A percentile compares a stretch with the other conserved stretches of the same genome.
Conservation (phyloP, 2,329 filamentous ascomycete species). For the Exophiala spinifera region DNA sequence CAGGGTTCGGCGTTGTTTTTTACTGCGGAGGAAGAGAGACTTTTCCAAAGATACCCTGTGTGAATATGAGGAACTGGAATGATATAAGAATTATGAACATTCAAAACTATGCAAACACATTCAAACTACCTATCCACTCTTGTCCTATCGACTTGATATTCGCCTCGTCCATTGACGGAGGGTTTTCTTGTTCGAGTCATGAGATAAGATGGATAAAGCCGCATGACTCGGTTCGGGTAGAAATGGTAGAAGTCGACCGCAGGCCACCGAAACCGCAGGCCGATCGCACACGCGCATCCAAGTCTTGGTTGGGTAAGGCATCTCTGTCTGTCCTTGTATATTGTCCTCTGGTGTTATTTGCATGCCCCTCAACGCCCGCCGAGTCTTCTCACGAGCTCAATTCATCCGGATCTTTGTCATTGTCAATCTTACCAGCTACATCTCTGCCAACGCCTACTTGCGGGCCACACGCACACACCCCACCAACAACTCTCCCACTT, state of each 20-base stretch:
- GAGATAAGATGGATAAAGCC: neutral
- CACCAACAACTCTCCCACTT: neutral
- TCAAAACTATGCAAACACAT: too few relatives aligned
- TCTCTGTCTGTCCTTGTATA: neutral
- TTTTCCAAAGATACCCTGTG: too few relatives aligned
- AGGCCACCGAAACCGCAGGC: constrained; percentile 1
- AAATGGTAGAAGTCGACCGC: neutral
- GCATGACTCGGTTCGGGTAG: neutral
- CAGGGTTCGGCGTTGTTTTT: too few relatives aligned
- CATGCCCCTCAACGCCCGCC: constrained; percentile 20
- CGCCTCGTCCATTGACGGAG: neutral
- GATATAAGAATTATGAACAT: too few relatives aligned
- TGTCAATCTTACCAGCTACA: constrained; percentile 27
- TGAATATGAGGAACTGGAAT: too few relatives aligned
- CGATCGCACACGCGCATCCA: neutral
- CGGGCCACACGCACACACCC: neutral
- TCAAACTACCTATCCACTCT: neutral
- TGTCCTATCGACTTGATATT: neutral
- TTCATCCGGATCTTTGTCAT: constrained; percentile 37
- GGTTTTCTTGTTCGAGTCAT: neutral
- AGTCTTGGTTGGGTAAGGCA: neutral
- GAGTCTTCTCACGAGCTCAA: constrained; percentile 24
- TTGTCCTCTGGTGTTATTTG: neutral
- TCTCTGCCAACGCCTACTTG: constrained; percentile 17
- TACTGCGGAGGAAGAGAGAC: too few relatives aligned